Evolutionary conservation across 495 filamentous ascomycete species (phyloP), one percentile per base, ranked within the genome.

Genomic region (Aspergillus wentii): DNA sequence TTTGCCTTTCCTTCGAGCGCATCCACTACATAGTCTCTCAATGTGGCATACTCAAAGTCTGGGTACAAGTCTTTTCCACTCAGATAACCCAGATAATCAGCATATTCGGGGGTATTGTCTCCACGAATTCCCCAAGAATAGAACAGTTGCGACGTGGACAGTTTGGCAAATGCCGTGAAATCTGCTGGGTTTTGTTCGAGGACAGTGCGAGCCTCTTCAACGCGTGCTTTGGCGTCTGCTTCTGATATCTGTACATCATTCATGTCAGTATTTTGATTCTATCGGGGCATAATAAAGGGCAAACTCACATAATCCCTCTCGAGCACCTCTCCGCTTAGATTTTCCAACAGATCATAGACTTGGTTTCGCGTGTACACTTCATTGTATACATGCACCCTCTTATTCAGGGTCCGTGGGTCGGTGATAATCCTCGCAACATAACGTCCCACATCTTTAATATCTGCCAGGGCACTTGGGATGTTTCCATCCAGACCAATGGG

Each of bases 61-160:
- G 66, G 67, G 46, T 71, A 72, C 27, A 71, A 35, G 36, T 68
- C 63, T 29, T 55, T 59, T 4, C 49, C 43, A 41, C 53, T 44
- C 29, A 72, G 35, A 38, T 69, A 72, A 1, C 70, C 68, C 9
- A 74, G 49, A 35, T 72, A 70, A 19, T 51, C 49, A 4, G 66
- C 69, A 31, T 46, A 45, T 29, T 67, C 64, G 0, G 56, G 59
- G 8, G 55, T 62, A 35, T 71, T 70, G 22, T 74, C 67, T 10
- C 52, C 56, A 3, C 64, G 46, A n/a, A 71, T 27, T 20, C 44
- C 51, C 52, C 54, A 59, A 3, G 49, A 54, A 31, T 56, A 23
- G 2, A 35, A 17, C 32, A 65, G 65, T 20, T 70, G 31, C 7
- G 43, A 13, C 7, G 42, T 16, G 6, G 32, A 16, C 6, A 40